Evolutionary conservation across 2,329 filamentous ascomycete species (phyloP).

Genomic region (Pyrenochaeta sp.): DNA sequence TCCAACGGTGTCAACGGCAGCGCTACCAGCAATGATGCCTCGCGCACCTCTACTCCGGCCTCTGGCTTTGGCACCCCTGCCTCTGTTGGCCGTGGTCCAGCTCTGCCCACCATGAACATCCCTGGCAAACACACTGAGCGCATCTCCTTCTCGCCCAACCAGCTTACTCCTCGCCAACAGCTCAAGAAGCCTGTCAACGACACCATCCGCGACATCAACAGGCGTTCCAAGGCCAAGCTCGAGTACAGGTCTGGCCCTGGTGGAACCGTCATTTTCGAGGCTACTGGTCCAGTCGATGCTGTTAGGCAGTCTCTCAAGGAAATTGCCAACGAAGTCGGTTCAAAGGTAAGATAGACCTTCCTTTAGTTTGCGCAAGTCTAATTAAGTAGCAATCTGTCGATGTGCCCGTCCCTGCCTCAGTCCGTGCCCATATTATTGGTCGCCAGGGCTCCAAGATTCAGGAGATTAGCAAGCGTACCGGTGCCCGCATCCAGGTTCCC

Average conservation of each 20-base stretch:
- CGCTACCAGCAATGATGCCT: constrained; percentile 57
- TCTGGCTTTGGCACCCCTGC: constrained; percentile 60
- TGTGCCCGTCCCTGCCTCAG: constrained; percentile 81
- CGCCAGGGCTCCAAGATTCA: constrained; percentile 90
- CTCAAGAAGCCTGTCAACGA: constrained; percentile 86
- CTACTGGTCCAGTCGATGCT: constrained; percentile 80
- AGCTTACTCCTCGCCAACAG: constrained; percentile 78
- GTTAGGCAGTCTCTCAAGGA: constrained; percentile 90
- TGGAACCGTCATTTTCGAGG: constrained; percentile 81
- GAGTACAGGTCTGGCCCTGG: constrained; percentile 76
- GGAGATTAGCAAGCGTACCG: constrained; percentile 85
- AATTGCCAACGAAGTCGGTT: constrained; percentile 84
- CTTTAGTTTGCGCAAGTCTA: constrained; percentile 3
- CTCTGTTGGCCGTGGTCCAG: constrained; percentile 49
- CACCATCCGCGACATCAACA: constrained; percentile 89
- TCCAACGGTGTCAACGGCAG: constrained; percentile 58
- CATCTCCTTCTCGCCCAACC: constrained; percentile 74
- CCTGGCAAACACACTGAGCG: constrained; percentile 84
- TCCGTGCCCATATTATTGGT: constrained; percentile 90
- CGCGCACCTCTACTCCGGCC: constrained; percentile 68
- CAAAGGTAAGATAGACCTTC: constrained; percentile 66
- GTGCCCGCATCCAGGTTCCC: constrained; percentile 88
- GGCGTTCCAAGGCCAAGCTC: constrained; percentile 85
- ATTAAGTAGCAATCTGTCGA: constrained; percentile 67
- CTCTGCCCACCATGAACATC: constrained; percentile 71